Evolutionary conservation across 2,329 filamentous ascomycete species (phyloP), one percentile per base, ranked within the genome.

Genomic region (Pseudogymnoascus sp.): DNA sequence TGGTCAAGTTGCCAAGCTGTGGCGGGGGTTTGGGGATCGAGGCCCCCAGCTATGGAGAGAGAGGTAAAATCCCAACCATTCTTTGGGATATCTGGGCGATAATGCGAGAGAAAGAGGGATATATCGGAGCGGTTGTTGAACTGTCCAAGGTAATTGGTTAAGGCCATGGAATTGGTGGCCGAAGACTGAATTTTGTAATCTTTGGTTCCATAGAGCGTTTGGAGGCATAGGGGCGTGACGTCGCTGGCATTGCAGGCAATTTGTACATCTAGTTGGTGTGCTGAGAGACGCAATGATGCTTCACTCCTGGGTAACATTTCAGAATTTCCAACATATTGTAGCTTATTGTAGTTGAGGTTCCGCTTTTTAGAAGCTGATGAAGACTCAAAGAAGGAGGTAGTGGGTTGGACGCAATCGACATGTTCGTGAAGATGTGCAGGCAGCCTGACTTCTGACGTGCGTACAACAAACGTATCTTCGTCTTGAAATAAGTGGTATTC

Each of bases 391-490:
- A 86, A 86, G 0, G 82, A 83, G 60, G 79, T 86, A 1, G 83
- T 86, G 1, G 84, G 84, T 70, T 86, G 83, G 26, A 86, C 80
- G 11, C 81, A 79, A 68, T 85, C 82, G 65, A 86, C 80, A 68
- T 84, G 82, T 59, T 78, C 75, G 68, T 86, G 83, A 4, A 86
- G 75, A 68, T 86, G 80, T 33, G 68, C 70, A 15, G 84, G 83
- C 3, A 87, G 78, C 46, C 82, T 85, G 83, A 83, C 87, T 44
- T 77, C 73, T 1, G 81, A 78, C 0, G 83, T 78, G 44, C 84
- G 79, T 15, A 82, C 76, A 7, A 85, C 70, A 10, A 76, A 70
- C 2, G 77, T 72, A 19, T 83, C 84, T 69, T 85, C 80, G 31
- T 75, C 72, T 67, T 84, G 82, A 72, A 80, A 87, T 65, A 80